Evolutionary conservation across 2,329 filamentous ascomycete species (phyloP).

Genomic region (Phaeoacremonium minimum): DNA sequence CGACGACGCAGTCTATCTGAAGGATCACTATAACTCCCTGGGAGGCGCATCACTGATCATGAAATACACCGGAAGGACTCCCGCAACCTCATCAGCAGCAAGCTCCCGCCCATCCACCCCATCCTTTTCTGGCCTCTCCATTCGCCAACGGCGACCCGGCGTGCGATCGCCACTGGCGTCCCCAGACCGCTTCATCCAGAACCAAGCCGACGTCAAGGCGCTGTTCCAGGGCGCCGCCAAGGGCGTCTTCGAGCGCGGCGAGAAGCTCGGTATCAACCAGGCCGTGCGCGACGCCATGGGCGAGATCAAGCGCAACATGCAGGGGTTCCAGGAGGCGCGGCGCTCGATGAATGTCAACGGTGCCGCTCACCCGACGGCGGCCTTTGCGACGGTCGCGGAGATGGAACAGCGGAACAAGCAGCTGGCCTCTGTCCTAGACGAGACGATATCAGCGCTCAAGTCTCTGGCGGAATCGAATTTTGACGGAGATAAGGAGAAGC

Average conservation of each 20-base stretch:
- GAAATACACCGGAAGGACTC: constrained; percentile 63
- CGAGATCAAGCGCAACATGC: constrained; percentile 74
- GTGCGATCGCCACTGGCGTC: constrained; percentile 41
- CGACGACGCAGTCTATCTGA: constrained; percentile 75
- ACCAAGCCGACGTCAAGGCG: constrained; percentile 59
- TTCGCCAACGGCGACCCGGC: constrained; percentile 33
- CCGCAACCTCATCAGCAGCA: constrained; percentile 21
- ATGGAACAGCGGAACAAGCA: constrained; percentile 64
- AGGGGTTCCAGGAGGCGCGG: constrained; percentile 57
- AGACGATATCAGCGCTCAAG: constrained; percentile 60
- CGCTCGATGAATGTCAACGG: constrained; percentile 33
- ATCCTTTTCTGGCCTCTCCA: constrained; percentile 24
- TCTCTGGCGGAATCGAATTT: constrained; percentile 47
- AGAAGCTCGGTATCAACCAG: constrained; percentile 75
- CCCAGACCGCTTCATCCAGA: constrained; percentile 47
- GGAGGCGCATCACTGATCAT: constrained; percentile 63
- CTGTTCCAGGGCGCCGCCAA: constrained; percentile 74
- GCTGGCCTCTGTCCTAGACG: constrained; percentile 64
- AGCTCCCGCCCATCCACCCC: constrained; percentile 26
- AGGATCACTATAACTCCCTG: constrained; percentile 55
- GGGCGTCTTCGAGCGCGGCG: constrained; percentile 66
- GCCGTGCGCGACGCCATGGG: constrained; percentile 76
- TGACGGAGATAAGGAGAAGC: constrained; percentile 41
- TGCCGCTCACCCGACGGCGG: constrained; percentile 23
- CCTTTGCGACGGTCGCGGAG: constrained; percentile 34